Base-by-base conservation (phyloP, 2,329 filamentous ascomycete genomes). In the Orbilia blumenaviensis region DNA sequence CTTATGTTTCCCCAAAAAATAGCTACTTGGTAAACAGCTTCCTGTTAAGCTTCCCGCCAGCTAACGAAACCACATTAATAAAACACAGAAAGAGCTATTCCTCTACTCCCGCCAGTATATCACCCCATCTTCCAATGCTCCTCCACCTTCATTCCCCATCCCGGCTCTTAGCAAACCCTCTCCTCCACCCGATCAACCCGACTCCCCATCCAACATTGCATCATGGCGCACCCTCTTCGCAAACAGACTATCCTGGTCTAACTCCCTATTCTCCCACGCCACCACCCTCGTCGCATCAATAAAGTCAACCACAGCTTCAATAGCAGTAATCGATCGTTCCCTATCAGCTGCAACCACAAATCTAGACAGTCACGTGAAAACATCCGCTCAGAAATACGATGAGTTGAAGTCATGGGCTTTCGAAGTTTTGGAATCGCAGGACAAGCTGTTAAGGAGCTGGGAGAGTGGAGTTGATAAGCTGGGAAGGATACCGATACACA, bases 141-240 rank as follows among this genome's bases (percentile, higher is more conserved):
- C 86, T 6, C 76, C 85, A 87, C 50, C 81, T 85, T 34, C 88
- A 87, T 36, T 85, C 85, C 73, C 86, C 84, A 79, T 91, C 83
- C 85, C 87, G 5, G 85, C 86, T 64, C 83, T 88, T 46, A 88
- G 90, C 77, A 85, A 86, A 69, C 89, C 92, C 29, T 83, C 85
- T 18, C 84, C 85, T 27, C 85, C 88, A 42, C 95, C 95, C n/a
- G 93, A 96, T 82, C 91, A 89, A 44, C 91, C 96, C 79, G 86
- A 90, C 46, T 89, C 94, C 81, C 90, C 92, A 77, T 92, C 91
- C 76, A 90, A 93, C 77, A 86, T 97, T 66, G 87, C 90, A 80
- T 90, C 93, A 88, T 99, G 95, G 94, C 92, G 93, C 82, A 88
- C 90, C 48, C 86, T 98, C 21, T 97, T 95, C 85, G 91, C 90